Conservation (phyloP, 179 eudicot genomes). For the Silene vulgaris region DNA sequence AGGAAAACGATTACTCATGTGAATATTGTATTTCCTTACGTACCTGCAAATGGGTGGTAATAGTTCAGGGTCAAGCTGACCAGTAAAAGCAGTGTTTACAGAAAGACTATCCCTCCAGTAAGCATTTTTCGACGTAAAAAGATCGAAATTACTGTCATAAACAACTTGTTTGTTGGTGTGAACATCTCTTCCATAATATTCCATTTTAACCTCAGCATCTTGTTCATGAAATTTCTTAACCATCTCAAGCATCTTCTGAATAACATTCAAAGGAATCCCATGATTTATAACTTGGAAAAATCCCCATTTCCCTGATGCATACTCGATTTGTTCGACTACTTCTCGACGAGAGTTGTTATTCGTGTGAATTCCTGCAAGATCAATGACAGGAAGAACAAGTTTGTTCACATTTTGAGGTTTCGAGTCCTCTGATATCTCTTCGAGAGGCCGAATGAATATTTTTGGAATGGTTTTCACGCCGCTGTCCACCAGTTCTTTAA, state of each 20-base stretch:
- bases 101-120: slow-evolving; percentile 22
- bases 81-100: neutral
- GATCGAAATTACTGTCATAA: slow-evolving; percentile 18
- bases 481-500: slow-evolving; percentile 26
- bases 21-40: too few relatives aligned
- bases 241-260: slow-evolving; percentile 20
- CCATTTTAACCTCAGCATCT: slow-evolving; percentile 17
- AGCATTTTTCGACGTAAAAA: slow-evolving; percentile 15
- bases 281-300: slow-evolving; percentile 26
- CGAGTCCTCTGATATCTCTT: slow-evolving; percentile 9
- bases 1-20: too few relatives aligned
- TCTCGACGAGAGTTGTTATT: neutral
- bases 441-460: slow-evolving; percentile 15
- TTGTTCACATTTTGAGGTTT: neutral
- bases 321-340: neutral
- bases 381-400: slow-evolving; percentile 22
- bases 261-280: slow-evolving; percentile 14
- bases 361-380: neutral
- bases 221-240: slow-evolving; percentile 23
- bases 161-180: neutral
- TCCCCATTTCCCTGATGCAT: slow-evolving; percentile 23
- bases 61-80: neutral
- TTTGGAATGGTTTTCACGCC: slow-evolving; percentile 16
- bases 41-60: neutral
- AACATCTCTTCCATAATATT: neutral